These are phyloP conservation scores for Daldinia caldariorum DNA, from an alignment of 495 filamentous ascomycete genomes.

Conservation along the genomic window DNA sequence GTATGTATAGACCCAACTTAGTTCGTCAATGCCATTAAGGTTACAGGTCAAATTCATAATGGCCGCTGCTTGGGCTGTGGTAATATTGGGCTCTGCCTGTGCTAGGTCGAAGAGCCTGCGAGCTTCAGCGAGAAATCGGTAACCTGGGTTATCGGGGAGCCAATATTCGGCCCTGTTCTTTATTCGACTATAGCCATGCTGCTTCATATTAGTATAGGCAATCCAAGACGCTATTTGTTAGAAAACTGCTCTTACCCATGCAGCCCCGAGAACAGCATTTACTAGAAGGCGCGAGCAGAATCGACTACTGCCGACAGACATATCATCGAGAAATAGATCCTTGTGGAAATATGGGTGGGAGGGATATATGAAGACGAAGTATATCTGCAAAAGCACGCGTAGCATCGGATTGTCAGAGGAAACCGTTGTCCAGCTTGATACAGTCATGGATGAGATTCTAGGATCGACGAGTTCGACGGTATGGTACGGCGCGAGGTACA, in stretches of 20 bases:
- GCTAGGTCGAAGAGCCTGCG: slow-evolving; percentile 52
- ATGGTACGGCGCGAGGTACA: slow-evolving; percentile 41
- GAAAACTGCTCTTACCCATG: slow-evolving; percentile 47
- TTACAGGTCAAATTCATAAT: slow-evolving; percentile 46
- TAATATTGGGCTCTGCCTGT: slow-evolving; percentile 40
- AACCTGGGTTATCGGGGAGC: slow-evolving; percentile 50
- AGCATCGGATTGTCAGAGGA: slow-evolving; percentile 38
- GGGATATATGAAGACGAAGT: slow-evolving; percentile 40
- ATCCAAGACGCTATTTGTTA: not conserved
- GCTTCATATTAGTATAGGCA: slow-evolving; percentile 6
- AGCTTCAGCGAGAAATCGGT: slow-evolving; percentile 55
- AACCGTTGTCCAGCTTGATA: slow-evolving; percentile 38
- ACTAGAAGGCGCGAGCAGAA: slow-evolving; percentile 42
- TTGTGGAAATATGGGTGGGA: slow-evolving; percentile 39
- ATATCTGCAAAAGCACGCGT: slow-evolving; percentile 33
- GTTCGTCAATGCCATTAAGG: slow-evolving; percentile 49
- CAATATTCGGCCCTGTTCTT: slow-evolving; percentile 49
- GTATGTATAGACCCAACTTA: slow-evolving; percentile 48
- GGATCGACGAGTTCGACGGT: slow-evolving; percentile 36
- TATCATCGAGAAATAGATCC: slow-evolving; percentile 41
- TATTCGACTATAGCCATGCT: slow-evolving; percentile 49
- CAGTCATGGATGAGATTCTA: slow-evolving; percentile 31
- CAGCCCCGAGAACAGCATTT: slow-evolving; percentile 49
- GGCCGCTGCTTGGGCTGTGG: slow-evolving; percentile 49
- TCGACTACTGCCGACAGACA: slow-evolving; percentile 23